These are phyloP conservation scores for Cryptococcus sp. DNA, from an alignment of 1,284 basidiomycete species.

Conservation along the genomic window DNA sequence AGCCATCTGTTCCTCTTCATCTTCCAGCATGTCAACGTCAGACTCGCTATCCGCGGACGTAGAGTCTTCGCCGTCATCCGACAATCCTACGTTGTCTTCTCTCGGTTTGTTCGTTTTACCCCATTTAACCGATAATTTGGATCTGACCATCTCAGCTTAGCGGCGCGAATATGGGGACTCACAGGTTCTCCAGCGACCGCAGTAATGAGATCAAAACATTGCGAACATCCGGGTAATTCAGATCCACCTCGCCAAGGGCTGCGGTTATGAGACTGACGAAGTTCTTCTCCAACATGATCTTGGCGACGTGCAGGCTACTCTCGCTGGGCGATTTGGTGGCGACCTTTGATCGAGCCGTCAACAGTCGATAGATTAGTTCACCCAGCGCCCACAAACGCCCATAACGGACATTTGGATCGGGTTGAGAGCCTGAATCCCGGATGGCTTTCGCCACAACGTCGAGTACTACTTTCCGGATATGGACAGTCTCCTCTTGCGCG, in stretches of 20 bases:
- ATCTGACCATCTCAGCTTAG: constrained; percentile 57
- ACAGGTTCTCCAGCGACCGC: constrained; percentile 86
- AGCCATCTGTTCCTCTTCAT: constrained; percentile 68
- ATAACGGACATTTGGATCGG: constrained; percentile 76
- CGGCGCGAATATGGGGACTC: constrained; percentile 45
- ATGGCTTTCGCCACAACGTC: constrained; percentile 84
- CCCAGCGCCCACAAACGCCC: constrained; percentile 84
- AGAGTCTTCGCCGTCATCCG: constrained; percentile 23
- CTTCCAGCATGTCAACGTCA: constrained; percentile 64
- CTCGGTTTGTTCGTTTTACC: constrained; percentile 75
- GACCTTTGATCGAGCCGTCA: constrained; percentile 69
- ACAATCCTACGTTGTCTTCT: constrained; percentile 60
- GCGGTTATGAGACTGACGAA: constrained; percentile 87
- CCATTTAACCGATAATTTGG: constrained; percentile 97
- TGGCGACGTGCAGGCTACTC: constrained; percentile 84
- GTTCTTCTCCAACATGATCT: constrained; percentile 98
- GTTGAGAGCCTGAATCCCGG: constrained; percentile 70
- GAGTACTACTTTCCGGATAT: constrained; percentile 83
- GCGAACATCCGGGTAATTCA: constrained; percentile 92
- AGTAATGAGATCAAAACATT: constrained; percentile 81
- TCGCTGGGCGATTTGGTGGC: constrained; percentile 65
- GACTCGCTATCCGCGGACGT: constrained; percentile 57
- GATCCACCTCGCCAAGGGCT: constrained; percentile 87
- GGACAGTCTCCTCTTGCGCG: constrained; percentile 72
- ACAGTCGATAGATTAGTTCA: constrained; percentile 83